Base-by-base conservation (phyloP, 108 stramenopile species). In the Skeletonema menzelii region DNA sequence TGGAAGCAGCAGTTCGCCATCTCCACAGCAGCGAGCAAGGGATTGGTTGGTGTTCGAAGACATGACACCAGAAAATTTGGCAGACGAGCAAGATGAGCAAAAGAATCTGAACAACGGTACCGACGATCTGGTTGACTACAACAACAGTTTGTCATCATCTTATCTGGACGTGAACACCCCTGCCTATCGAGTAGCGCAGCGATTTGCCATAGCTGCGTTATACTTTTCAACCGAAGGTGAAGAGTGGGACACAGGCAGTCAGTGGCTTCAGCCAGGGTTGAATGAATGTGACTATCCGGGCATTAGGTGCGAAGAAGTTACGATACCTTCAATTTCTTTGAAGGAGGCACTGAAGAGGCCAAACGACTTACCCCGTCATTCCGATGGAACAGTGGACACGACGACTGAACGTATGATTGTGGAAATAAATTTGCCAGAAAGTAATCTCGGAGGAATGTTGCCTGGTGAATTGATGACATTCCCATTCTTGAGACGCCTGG, bases 191-290 rank as follows among this genome's bases (percentile, higher is more conserved):
- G 59, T 86, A 24, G 67, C 68, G 13, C 84, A 85, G 59, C 67
- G 84, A 0, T 85, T 70, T 57, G 68, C 73, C 19, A 27, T 61
- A 3, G 58, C 69, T 12, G 73, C 73, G 8, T 56, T 85, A 3
- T 85, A 79, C 26, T 79, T 59, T 67, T 72, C 84, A 5, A 82
- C 81, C 14, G 56, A 82, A 20, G 84, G 84, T 27, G 61, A 70
- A 5, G 14, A 56, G 12, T 82, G 80, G 80, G 59, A 70, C 4
- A 22, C 67, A 8, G 49, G 32, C 22, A 34, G 30, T 8, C 34
- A 57, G 19, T 82, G 80, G 80, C 26, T 82, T n/a, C 27, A 49
- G n/a, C 74, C 80, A 13, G 80, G 80, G 0, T 60, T 71, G 6
- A 65, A 75, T 56, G 80, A 82, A 19, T 82, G 80, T 35, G 80